Conservation (phyloP, 352 stramenopile species). For the Phytophthora cryptogea region DNA sequence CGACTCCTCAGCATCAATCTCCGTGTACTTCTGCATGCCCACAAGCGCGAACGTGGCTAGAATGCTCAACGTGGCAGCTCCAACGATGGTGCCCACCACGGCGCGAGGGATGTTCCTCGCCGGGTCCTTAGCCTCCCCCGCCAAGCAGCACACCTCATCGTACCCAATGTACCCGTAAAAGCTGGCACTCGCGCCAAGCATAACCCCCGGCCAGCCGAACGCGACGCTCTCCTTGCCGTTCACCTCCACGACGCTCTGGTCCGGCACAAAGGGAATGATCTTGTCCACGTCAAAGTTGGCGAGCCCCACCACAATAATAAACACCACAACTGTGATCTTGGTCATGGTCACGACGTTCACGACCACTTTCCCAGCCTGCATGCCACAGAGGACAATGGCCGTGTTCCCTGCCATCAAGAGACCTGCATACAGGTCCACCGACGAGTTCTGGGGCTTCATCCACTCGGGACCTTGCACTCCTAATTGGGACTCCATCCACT, state of each 20-base stretch:
- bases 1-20: constrained; percentile 76
- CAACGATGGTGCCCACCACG: constrained; percentile 90
- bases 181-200: constrained; percentile 90
- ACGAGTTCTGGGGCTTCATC: constrained; percentile 72
- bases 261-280: constrained; percentile 85
- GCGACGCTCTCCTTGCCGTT: constrained; percentile 39
- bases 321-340: constrained; percentile 90
- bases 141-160: constrained; percentile 95
- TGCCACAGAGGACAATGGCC: constrained; percentile 74
- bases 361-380: constrained; percentile 88
- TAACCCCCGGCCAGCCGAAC: constrained; percentile 80
- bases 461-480: constrained; percentile 46
- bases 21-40: constrained; percentile 89
- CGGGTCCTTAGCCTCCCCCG: constrained; percentile 87
- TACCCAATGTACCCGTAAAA: constrained; percentile 98
- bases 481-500: constrained; percentile 73
- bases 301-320: constrained; percentile 93
- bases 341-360: constrained; percentile 92
- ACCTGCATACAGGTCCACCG: constrained; percentile 71
- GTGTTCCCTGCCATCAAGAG: constrained; percentile 78
- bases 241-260: constrained; percentile 20
- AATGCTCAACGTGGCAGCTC: constrained; percentile 80
- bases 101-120: constrained; percentile 86
- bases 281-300: constrained; percentile 82
- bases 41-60: constrained; percentile 92